Evolutionary conservation across 345 rosid species (phyloP), one percentile per base, ranked within the genome.

Genomic region (Angophora floribunda): DNA sequence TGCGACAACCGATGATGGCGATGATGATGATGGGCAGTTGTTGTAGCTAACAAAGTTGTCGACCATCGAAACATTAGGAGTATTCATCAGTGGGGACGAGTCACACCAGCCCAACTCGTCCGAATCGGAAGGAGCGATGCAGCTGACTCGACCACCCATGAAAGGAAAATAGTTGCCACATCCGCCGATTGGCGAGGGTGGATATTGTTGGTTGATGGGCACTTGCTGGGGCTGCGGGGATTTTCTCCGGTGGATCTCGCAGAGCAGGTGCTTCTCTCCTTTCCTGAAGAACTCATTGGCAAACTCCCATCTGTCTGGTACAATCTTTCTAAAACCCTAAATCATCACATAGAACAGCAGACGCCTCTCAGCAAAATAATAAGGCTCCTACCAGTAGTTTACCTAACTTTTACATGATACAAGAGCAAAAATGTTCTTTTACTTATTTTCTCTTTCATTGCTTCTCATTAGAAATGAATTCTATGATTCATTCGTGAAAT

Each of bases 291-390:
- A 94, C 92, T 96, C 99, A 85, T 97, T 97, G 0, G 99, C 99
- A 55, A 97, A 97, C 91, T 97, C 99, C 99, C 99, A 97, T 90
- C 98, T 92, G 93, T 97, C 99, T 3, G 99, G 99, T 19, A 97
- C 99, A 84, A 97, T 96, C 96, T 97, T 97, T 88, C 98, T 96
- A 89, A 97, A 97, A 85, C 99, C 99, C 99, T 97, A 94, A 52
- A 61, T 61, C 85, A 10, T 15, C 82, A 75, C 36, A 36, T 55
- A 47, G 53, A 86, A 63, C 63, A 87, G 87, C 87, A 80, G 85
- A 4, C 63, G 87, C 55, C 84, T 41, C 53, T 87, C 86, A 63
- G 75, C 49, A 88, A 30, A 75, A 86, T 78, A 82, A 57, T 85
- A 86, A 90, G 88, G 49, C 5, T 21, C 49, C 84, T 75, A 19